Evolutionary conservation across 345 rosid genomes (phyloP).

Genomic region (Aquilaria sinensis): DNA sequence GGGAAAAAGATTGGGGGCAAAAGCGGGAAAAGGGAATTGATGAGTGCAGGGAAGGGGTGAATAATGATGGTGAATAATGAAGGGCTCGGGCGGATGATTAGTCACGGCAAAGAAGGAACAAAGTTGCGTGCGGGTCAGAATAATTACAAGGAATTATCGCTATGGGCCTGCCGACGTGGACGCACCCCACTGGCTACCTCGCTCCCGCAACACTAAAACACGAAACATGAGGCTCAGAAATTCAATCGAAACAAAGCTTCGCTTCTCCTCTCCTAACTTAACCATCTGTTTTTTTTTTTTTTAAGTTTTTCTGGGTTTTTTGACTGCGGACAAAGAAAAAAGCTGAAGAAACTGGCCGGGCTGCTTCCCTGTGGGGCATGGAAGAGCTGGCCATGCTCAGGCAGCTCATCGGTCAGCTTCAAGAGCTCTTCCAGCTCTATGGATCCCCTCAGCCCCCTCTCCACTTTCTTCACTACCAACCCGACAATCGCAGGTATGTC

Average conservation of each 20-base stretch:
- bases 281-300: background rate
- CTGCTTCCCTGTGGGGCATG: constrained; percentile 43
- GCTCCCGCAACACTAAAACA: background rate
- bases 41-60: constrained; percentile 1
- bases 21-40: constrained; percentile 8
- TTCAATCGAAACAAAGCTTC: too few species aligned
- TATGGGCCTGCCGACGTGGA: constrained; percentile 46
- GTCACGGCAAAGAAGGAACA: constrained; percentile 15
- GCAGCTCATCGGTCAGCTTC: constrained; percentile 96
- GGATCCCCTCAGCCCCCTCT: constrained; percentile 48
- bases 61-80: constrained; percentile 8
- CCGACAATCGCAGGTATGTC: constrained; percentile 31
- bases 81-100: constrained; percentile 11
- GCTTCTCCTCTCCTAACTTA: background rate
- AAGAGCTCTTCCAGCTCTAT: constrained; percentile 64
- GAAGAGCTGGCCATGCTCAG: constrained; percentile 96
- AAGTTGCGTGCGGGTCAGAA: constrained; percentile 50
- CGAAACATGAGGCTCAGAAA: background rate
- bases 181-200: constrained; percentile 31
- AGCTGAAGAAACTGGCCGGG: too few species aligned
- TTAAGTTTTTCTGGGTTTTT: background rate
- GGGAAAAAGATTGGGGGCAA: background rate
- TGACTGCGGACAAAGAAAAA: background rate
- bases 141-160: constrained; percentile 30
- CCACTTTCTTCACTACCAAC: constrained; percentile 29